These are phyloP conservation scores for Coccomyxa sp. DNA, from an alignment of 139 green algal genomes.

Conservation along the genomic window DNA sequence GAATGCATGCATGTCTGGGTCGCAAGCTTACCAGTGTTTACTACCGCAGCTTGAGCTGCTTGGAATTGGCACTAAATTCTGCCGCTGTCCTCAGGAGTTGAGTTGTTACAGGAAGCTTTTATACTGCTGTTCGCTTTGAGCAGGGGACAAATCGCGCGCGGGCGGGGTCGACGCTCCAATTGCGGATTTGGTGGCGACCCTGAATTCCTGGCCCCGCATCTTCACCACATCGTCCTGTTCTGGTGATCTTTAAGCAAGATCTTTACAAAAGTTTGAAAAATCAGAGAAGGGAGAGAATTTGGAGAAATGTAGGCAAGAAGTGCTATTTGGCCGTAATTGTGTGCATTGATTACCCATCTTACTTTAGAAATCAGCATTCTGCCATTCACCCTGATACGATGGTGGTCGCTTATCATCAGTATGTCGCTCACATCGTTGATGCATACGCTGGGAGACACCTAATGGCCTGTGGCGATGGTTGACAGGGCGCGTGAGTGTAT, in stretches of 20 bases:
- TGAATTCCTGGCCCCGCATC: conserved; percentile 49
- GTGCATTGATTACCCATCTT: too few species aligned
- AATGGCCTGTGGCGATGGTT: too few species aligned
- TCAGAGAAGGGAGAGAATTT: too few species aligned
- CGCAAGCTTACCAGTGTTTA: too few species aligned
- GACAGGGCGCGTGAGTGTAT: conserved; percentile 42
- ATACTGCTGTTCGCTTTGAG: not conserved
- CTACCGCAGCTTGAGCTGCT: not conserved
- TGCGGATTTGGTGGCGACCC: conserved; percentile 33
- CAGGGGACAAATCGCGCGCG: conserved; percentile 64
- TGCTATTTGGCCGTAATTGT: too few species aligned
- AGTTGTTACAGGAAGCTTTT: not conserved
- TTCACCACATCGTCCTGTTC: conserved; percentile 58
- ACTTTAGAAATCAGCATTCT: not conserved
- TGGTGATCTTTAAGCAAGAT: not conserved
- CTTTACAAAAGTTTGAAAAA: too few species aligned
- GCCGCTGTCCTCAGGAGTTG: not conserved
- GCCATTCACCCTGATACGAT: not conserved
- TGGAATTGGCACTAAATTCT: too few species aligned
- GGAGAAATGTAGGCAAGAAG: too few species aligned
- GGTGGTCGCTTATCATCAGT: not conserved
- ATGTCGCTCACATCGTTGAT: not conserved
- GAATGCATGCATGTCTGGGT: too few species aligned
- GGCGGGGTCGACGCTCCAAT: conserved; percentile 62
- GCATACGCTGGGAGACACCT: too few species aligned